phyloP scores from a whole-genome alignment of 2,329 filamentous ascomycete species.

The Fusarium transvaalense region DNA sequence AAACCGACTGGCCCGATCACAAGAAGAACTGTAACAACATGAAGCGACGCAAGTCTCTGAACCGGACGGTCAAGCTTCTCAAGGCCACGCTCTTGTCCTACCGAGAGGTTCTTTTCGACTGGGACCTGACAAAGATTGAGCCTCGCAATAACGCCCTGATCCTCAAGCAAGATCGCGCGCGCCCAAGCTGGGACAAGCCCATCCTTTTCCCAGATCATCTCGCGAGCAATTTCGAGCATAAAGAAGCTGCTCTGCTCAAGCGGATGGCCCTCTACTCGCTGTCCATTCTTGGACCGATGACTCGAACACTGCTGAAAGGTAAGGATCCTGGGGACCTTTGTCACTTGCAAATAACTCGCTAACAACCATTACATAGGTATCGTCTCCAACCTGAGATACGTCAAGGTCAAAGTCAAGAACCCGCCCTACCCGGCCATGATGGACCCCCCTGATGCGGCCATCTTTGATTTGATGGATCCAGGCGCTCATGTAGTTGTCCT shows the following conservation, averaged over 20 bases:
- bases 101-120: constrained; percentile 16
- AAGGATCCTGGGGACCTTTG: not conserved
- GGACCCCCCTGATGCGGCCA: constrained; percentile 1
- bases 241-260: constrained; percentile 17
- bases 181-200: not conserved
- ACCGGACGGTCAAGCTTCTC: constrained; percentile 18
- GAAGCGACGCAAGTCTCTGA: constrained; percentile 13
- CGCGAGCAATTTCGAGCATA: constrained; percentile 13
- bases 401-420: constrained; percentile 6
- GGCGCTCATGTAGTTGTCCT: constrained; percentile 7
- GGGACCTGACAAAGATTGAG: constrained; percentile 10
- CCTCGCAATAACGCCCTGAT: constrained; percentile 5
- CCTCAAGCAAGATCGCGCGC: constrained; percentile 1
- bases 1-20: constrained; percentile 14
- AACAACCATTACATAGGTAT: constrained; percentile 4
- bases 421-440: constrained; percentile 12
- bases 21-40: constrained; percentile 18
- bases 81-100: constrained; percentile 22
- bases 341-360: not conserved
- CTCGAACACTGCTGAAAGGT: constrained; percentile 17
- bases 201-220: constrained; percentile 16
- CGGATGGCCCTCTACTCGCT: not conserved
- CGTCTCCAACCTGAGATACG: not conserved
- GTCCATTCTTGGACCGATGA: constrained; percentile 25
- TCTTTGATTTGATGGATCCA: not conserved